Evolutionary conservation across 2,329 filamentous ascomycete species (phyloP).

Genomic region (Aspergillus ustus): DNA sequence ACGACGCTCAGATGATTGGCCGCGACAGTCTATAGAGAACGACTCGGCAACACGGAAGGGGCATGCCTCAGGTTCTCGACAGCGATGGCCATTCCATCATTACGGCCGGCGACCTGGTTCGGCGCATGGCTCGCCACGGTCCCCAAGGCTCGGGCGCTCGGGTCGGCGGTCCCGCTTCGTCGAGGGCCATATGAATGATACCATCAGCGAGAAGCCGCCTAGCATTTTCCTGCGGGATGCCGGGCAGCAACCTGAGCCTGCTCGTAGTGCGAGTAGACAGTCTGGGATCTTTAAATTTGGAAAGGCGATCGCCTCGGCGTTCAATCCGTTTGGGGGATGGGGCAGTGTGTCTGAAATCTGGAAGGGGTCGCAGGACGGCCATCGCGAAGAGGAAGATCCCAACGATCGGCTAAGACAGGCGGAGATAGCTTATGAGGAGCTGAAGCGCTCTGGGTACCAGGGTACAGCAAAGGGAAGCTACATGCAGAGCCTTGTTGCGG

Average conservation of each 20-base stretch:
- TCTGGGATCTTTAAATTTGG: slow-evolving; percentile 61
- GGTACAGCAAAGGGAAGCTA: slow-evolving; percentile 44
- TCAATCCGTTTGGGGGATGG: slow-evolving; percentile 59
- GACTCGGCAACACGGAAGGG: slow-evolving; percentile 25
- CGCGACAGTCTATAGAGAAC: slow-evolving; percentile 22
- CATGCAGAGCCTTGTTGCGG: slow-evolving; percentile 25
- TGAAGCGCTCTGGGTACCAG: slow-evolving; percentile 58
- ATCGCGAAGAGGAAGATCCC: slow-evolving; percentile 29
- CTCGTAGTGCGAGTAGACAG: slow-evolving; percentile 29
- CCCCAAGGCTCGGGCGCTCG: slow-evolving; percentile 24
- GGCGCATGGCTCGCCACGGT: slow-evolving; percentile 22
- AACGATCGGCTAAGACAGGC: slow-evolving; percentile 53
- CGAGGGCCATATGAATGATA: slow-evolving; percentile 87
- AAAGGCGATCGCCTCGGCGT: slow-evolving; percentile 57
- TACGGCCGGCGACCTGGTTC: slow-evolving; percentile 16
- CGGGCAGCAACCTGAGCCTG: slow-evolving; percentile 15
- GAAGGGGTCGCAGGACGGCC: slow-evolving; percentile 48
- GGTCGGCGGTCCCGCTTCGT: slow-evolving; percentile 67
- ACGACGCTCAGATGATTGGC: slow-evolving; percentile 52
- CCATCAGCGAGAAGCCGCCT: slow-evolving; percentile 72
- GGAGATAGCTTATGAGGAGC: slow-evolving; percentile 57
- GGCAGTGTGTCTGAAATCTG: slow-evolving; percentile 47
- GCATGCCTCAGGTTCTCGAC: not conserved
- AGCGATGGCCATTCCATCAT: slow-evolving; percentile 23
- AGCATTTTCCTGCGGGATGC: slow-evolving; percentile 64